Base-by-base conservation (phyloP, 257 asterid species). In the Lycium barbarum region DNA sequence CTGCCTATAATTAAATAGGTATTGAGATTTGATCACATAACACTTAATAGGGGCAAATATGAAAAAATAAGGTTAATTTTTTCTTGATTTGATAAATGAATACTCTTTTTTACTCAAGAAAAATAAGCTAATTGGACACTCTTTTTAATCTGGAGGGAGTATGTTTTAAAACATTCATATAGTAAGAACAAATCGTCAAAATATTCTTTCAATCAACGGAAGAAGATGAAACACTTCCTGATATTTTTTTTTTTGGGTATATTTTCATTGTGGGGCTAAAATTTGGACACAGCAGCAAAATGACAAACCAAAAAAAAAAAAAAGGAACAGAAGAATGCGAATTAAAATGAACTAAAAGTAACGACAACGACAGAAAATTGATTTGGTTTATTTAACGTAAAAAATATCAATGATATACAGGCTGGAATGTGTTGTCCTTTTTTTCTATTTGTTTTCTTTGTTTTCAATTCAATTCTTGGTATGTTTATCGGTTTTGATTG, bases 341-440 rank as follows among this genome's bases (percentile, higher is more conserved):
- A 70, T 15, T 68, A 38, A 61, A n/a, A 61, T 20, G 3, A 61
- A n/a, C 0, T 61, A n/a, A 2, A 20, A 36, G 76, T 38, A 38
- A 70, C 51, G 74, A 70, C 33, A 38, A 17, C 15, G 20, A 70
- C 3, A 38, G 20, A 70, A 38, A 70, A 43, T 0, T 70, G 33
- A 0, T 70, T 70, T 70, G 78, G 13, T 38, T 14, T 68, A 7
- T 36, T 14, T 67, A 14, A 59, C 26, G 3, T 35, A 36, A 9
- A 68, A 55, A 70, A 17, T 70, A 70, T 70, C 78, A 38, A 70
- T 70, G 26, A 70, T 70, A 38, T 70, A 68, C 76, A 7, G 10
- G 38, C 14, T 5, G 8, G n/a, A 68, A 68, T 13, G 35, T 58
- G 14, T 20, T 20, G 6, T 61, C 35, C 35, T 59, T 11, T 59